Conservation (phyloP, 2,329 filamentous ascomycete species). For the Chaetomium sp. region DNA sequence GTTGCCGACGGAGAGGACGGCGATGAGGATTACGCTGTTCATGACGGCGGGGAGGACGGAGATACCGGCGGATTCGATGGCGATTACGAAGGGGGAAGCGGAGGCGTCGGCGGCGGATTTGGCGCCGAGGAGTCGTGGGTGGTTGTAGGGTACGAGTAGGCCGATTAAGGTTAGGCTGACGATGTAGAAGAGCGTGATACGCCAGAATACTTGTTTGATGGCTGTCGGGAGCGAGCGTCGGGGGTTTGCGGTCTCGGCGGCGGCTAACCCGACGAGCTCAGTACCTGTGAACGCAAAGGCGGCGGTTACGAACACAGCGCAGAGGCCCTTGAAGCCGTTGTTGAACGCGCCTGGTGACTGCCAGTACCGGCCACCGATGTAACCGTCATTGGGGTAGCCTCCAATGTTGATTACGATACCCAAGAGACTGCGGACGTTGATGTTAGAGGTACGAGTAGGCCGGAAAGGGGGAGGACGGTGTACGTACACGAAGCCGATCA, state of each 20-base stretch:
- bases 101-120: constrained; percentile 57
- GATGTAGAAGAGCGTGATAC: constrained; percentile 85
- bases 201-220: constrained; percentile 92
- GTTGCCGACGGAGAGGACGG: constrained; percentile 86
- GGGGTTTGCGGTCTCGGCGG: constrained; percentile 72
- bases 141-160: constrained; percentile 69
- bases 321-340: constrained; percentile 78
- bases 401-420: constrained; percentile 82
- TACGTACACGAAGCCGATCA: constrained; percentile 78
- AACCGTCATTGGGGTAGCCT: constrained; percentile 64
- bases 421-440: constrained; percentile 53
- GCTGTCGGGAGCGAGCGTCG: constrained; percentile 77
- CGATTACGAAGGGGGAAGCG: constrained; percentile 89
- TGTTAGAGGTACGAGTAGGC: constrained; percentile 4
- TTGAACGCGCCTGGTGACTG: constrained; percentile 73
- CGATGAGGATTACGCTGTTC: constrained; percentile 90
- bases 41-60: constrained; percentile 76
- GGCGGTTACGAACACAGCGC: constrained; percentile 68
- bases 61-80: constrained; percentile 79
- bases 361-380: constrained; percentile 79
- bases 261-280: constrained; percentile 68
- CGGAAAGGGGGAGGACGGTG: constrained; percentile 10
- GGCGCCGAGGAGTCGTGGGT: constrained; percentile 55
- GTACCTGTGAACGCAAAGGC: constrained; percentile 73
- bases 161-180: constrained; percentile 76